These are phyloP conservation scores for Populus simonii DNA, from an alignment of 345 rosid species.

Conservation along the genomic window DNA sequence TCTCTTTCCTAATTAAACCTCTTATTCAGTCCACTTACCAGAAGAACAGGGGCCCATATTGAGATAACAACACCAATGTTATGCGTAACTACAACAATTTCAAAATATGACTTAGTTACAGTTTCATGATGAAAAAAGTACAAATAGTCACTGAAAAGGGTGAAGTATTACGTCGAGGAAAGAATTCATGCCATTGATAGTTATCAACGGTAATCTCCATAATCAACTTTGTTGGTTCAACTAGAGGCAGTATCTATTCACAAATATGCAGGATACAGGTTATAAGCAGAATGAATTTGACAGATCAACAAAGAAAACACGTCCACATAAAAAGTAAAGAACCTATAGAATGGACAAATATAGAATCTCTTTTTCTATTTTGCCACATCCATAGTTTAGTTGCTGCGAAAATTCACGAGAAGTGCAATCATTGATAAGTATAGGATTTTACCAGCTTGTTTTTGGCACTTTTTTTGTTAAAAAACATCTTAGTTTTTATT, in stretches of 20 bases:
- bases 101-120: conserved; percentile 25
- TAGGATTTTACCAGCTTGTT: background rate
- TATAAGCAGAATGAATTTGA: background rate
- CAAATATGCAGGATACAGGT: conserved; percentile 14
- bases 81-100: conserved; percentile 51
- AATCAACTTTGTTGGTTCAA: conserved; percentile 76
- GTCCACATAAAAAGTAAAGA: background rate
- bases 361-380: background rate
- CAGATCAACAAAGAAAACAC: background rate
- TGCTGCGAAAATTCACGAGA: background rate
- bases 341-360: background rate
- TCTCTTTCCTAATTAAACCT: conserved; percentile 8
- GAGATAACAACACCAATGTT: conserved; percentile 87
- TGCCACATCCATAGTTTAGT: background rate
- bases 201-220: conserved; percentile 53
- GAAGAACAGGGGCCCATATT: conserved; percentile 85
- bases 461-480: background rate
- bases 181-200: conserved; percentile 90
- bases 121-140: background rate
- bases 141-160: background rate
- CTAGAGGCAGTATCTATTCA: conserved; percentile 73
- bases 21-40: conserved; percentile 53
- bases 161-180: conserved; percentile 58
- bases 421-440: background rate
- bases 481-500: too few relatives aligned